Evolutionary conservation across 306 rosid genomes (phyloP).

Genomic region (Vachellia collinsii): DNA sequence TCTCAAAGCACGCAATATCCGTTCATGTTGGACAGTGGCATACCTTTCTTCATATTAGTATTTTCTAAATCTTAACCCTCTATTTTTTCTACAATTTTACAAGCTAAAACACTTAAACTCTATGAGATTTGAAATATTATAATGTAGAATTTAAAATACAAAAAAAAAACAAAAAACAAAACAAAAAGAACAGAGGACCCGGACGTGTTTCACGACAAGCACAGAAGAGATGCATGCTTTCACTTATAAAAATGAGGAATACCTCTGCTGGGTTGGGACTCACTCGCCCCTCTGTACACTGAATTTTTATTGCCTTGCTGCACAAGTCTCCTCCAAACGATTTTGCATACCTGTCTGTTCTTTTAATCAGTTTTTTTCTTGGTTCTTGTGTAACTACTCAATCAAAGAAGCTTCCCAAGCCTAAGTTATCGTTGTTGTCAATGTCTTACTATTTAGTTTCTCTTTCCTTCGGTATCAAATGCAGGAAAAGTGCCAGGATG

Average conservation of each 20-base stretch:
- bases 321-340: background rate
- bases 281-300: background rate
- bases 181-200: background rate
- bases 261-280: background rate
- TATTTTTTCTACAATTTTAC: background rate
- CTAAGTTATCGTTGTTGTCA: background rate
- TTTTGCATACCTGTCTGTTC: background rate
- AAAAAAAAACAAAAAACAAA: too few species aligned
- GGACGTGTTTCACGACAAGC: background rate
- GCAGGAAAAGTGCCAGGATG: too few species aligned
- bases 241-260: background rate
- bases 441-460: too few species aligned
- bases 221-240: background rate
- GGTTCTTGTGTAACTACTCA: background rate
- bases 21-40: background rate
- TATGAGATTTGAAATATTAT: background rate
- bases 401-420: constrained; percentile 21
- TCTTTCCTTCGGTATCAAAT: too few species aligned
- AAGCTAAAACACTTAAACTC: background rate
- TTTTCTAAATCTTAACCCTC: background rate
- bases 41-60: background rate
- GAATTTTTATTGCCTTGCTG: background rate
- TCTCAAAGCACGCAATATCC: background rate
- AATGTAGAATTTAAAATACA: background rate
- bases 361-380: background rate